Evolutionary conservation across 1,284 basidiomycete species (phyloP).

Genomic region (Trichosporon ovoides): DNA sequence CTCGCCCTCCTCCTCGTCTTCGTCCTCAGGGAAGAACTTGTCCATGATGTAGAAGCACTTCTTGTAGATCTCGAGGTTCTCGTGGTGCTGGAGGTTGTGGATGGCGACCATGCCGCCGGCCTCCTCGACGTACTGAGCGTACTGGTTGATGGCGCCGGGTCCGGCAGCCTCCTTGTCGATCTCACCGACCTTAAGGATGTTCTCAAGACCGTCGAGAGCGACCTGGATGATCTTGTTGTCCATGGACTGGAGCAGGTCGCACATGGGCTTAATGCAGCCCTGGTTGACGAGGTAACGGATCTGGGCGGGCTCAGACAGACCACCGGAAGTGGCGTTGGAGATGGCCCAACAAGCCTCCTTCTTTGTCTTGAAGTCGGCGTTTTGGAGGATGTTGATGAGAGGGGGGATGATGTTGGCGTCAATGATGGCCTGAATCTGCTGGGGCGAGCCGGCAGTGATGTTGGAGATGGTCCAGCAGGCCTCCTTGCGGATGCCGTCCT

Average conservation of each 20-base stretch:
- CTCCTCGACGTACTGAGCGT: conserved; percentile 92
- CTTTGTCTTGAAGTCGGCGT: conserved; percentile 98
- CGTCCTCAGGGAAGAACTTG: conserved; percentile 53
- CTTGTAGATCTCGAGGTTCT: conserved; percentile 98
- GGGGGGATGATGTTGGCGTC: conserved; percentile 83
- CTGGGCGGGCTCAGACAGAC: conserved; percentile 91
- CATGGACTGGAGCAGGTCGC: conserved; percentile 93
- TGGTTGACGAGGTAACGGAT: conserved; percentile 97
- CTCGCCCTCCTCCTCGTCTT: conserved; percentile 59
- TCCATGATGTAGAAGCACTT: conserved; percentile 99
- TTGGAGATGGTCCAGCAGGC: conserved; percentile 99
- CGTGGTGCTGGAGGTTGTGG: conserved; percentile 98
- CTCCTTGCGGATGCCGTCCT: conserved; percentile 85
- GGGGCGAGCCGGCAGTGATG: conserved; percentile 92
- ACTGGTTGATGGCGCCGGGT: conserved; percentile 82
- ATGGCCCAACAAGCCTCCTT: conserved; percentile 99
- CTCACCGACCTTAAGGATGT: conserved; percentile 97
- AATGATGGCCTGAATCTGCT: conserved; percentile 83
- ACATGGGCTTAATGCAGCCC: conserved; percentile 97
- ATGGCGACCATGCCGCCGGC: conserved; percentile 98
- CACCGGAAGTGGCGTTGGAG: conserved; percentile 97
- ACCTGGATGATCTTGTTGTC: conserved; percentile 99
- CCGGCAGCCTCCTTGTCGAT: conserved; percentile 83
- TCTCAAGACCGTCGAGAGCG: conserved; percentile 90
- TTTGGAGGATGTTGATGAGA: conserved; percentile 93